Evolutionary conservation across 2,329 filamentous ascomycete species (phyloP), one percentile per base, ranked within the genome.

Genomic region (Cucurbitaria berberidis): DNA sequence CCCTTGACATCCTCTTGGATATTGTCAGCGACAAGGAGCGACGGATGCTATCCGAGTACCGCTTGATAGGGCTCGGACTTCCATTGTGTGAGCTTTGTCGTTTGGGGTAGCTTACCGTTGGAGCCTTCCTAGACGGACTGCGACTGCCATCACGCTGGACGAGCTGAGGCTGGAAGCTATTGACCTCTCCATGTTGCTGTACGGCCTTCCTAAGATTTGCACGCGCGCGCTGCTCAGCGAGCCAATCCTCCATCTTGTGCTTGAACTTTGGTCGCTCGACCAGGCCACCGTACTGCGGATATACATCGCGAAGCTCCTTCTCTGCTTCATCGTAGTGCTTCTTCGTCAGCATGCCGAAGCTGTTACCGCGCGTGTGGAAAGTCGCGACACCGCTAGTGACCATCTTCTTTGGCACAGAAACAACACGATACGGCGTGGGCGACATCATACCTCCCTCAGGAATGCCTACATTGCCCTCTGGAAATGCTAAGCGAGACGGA

Each of bases 401-500:
- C 5, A 26, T n/a, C 13, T 47, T 51, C 26, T 57, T 57, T 1
- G 62, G 51, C 15, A 50, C 39, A 10, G 62, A 66, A 1, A 67
- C 36, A 11, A 69, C 18, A 1, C 64, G 63, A n/a, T 61, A 65
- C 3, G 68, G 59, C 8, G 59, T 64, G n/a, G 66, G 50, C 13
- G 63, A 60, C n/a, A 48, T 48, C 4, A 57, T n/a, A 11, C 51
- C 45, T 3, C 39, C 56, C 2, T 55, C n/a, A 21, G 57, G 44
- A 34, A 57, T 45, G 6, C 16, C 39, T 1, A 70, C 49, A 36
- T 72, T 74, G 27, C 48, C 57, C n/a, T 67, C 60, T 2, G 70
- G 70, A 44, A 74, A 74, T 1, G 70, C 69, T 1, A 73, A 50
- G 5, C 63, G 60, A 43, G 68, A 72, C 6, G 70, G 70, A 21